Evolutionary conservation across 768 basidiomycete species (phyloP).

Genomic region (Lactarius vividus): DNA sequence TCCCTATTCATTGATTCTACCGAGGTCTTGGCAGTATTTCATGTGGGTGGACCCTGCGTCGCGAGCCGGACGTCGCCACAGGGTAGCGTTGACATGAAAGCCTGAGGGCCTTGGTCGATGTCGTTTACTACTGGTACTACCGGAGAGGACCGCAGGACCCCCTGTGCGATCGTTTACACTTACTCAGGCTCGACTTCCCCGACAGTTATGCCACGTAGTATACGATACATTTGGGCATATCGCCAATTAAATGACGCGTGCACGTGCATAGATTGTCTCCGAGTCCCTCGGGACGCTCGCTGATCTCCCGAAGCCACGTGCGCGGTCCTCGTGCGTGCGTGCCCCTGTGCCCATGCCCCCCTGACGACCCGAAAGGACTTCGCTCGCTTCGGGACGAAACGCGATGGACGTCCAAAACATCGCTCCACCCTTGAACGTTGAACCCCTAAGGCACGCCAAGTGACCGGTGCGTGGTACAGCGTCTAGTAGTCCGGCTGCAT

Average conservation of each 20-base stretch:
- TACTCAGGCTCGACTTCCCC: neutral
- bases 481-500: too few species aligned
- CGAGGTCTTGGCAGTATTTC: conserved; percentile 7
- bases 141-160: neutral
- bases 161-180: neutral
- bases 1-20: conserved; percentile 5
- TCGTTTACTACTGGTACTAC: neutral
- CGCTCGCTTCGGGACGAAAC: too few species aligned
- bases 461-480: too few species aligned
- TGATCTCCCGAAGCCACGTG: too few species aligned
- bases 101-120: conserved; percentile 12
- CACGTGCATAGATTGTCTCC: neutral
- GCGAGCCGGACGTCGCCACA: neutral
- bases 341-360: too few species aligned
- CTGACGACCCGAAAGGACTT: too few species aligned
- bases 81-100: neutral
- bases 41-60: neutral
- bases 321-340: too few species aligned
- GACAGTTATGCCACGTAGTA: neutral
- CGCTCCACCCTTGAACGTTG: too few species aligned
- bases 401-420: too few species aligned
- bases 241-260: neutral
- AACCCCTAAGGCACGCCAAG: too few species aligned
- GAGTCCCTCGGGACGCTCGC: neutral
- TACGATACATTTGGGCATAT: too few species aligned